Conservation (phyloP, 768 basidiomycete species). For the Phanerochaete sordida region DNA sequence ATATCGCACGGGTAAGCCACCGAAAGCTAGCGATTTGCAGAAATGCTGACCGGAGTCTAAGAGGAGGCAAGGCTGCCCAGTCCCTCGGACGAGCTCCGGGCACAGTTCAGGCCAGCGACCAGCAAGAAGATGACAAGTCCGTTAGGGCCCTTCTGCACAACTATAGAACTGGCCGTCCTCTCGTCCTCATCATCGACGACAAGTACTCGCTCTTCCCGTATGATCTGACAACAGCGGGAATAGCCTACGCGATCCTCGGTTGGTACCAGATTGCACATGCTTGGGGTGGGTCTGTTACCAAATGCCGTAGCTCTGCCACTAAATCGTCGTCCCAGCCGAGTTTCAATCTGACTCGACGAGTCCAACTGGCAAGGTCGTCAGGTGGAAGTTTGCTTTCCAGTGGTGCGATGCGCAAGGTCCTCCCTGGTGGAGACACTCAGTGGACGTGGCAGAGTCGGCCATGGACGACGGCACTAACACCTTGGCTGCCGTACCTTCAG, state of each 20-base stretch:
- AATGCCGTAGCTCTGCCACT: too few relatives aligned
- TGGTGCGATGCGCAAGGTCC: conserved; percentile 73
- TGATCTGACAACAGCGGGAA: conserved; percentile 46
- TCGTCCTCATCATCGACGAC: conserved; percentile 72
- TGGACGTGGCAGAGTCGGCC: too few relatives aligned
- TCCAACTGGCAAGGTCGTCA: conserved; percentile 50
- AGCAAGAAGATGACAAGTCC: conserved; percentile 64
- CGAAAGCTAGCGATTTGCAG: neutral
- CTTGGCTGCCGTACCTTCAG: neutral
- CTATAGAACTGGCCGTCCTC: conserved; percentile 48
- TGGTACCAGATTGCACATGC: conserved; percentile 69
- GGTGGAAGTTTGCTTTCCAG: conserved; percentile 82
- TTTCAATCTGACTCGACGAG: conserved; percentile 45
- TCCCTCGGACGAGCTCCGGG: conserved; percentile 35
- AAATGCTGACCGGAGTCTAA: conserved; percentile 19
- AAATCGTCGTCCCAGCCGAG: too few relatives aligned
- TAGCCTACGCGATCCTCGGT: conserved; percentile 58
- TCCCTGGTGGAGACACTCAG: conserved; percentile 56
- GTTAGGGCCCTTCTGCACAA: conserved; percentile 66
- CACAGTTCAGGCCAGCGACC: conserved; percentile 53
- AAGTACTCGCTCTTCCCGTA: conserved; percentile 73
- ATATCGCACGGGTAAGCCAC: conserved; percentile 76
- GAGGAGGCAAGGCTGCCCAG: conserved; percentile 66
- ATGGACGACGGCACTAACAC: neutral
- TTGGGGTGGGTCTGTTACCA: conserved; percentile 51